Percentiles rank a stretch among this genome's conserved stretches.
Evolutionary conservation across 139 green algal species (phyloP).

Genomic region (Pleodorina starrii): DNA sequence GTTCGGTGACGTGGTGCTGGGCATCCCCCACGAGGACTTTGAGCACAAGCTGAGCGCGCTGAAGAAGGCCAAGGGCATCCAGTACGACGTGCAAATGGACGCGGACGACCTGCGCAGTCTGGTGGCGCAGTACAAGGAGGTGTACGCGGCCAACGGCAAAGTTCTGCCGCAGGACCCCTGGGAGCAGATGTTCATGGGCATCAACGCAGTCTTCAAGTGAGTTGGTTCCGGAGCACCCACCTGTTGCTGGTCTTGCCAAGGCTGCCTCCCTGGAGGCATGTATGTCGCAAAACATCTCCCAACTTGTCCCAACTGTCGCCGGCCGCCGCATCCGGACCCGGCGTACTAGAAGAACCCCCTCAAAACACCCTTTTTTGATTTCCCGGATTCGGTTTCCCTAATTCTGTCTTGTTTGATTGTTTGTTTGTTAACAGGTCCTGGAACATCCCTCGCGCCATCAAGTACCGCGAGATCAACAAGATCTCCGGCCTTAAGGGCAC

Average conservation of each 20-base stretch:
- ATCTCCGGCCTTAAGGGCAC: conserved; percentile 90
- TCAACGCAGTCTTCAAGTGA: conserved; percentile 81
- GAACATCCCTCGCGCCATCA: conserved; percentile 84
- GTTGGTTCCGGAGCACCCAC: no score
- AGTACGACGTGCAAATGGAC: conserved; percentile 85
- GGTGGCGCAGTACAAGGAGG: conserved; percentile 60
- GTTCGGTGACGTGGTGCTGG: conserved; percentile 89
- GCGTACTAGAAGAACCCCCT: no score
- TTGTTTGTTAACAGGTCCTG: conserved; percentile 67
- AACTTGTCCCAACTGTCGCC: no score
- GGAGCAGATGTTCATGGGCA: conserved; percentile 74
- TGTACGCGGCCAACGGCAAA: conserved; percentile 71
- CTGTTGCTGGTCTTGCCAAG: no score
- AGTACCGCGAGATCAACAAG: conserved; percentile 92
- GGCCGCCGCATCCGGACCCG: no score
- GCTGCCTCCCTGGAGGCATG: no score
- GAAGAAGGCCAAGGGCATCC: conserved; percentile 71
- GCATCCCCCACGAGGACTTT: conserved; percentile 82
- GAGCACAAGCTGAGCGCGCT: conserved; percentile 78
- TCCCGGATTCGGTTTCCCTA: no score
- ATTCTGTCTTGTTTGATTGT: no score
- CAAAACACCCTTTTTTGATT: no score
- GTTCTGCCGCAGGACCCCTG: conserved; percentile 77
- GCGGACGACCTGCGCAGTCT: conserved; percentile 81
- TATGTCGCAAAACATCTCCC: no score